Evolutionary conservation across 2,329 filamentous ascomycete species (phyloP).

Genomic region (Mariannaea sp.): DNA sequence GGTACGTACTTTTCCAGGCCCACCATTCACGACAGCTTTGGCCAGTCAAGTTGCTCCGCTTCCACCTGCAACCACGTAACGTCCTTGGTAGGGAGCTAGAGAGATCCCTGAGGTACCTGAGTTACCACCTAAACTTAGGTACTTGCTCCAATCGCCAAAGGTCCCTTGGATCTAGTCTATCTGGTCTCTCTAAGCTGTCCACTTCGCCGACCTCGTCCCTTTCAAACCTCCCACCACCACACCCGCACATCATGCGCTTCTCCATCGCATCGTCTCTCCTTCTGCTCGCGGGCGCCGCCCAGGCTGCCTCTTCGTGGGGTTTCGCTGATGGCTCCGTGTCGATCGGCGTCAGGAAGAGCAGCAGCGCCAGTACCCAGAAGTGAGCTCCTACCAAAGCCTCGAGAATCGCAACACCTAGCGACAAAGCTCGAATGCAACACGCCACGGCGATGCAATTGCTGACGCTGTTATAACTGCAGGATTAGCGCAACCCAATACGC

Average conservation of each 20-base stretch:
- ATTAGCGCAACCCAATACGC: constrained; percentile 65
- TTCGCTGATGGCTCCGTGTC: constrained; percentile 75
- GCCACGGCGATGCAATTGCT: constrained; percentile 24
- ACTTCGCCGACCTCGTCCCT: constrained; percentile 33
- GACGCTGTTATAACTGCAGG: constrained; percentile 46
- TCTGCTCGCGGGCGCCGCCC: constrained; percentile 55
- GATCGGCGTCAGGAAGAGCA: constrained; percentile 67
- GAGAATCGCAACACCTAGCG: not conserved
- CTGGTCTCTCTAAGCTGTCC: constrained; percentile 40
- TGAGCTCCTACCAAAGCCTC: constrained; percentile 46
- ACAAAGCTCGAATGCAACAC: not conserved
- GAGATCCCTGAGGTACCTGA: constrained; percentile 3
- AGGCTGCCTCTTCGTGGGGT: constrained; percentile 67
- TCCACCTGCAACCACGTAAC: constrained; percentile 40
- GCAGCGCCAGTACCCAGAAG: constrained; percentile 68
- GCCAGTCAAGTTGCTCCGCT: constrained; percentile 32
- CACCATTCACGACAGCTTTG: constrained; percentile 25
- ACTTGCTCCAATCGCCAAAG: too few relatives aligned
- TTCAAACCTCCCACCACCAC: constrained; percentile 27
- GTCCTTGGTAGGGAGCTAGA: constrained; percentile 19
- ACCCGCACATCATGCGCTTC: constrained; percentile 44
- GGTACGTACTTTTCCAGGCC: constrained; percentile 12
- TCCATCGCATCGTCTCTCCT: constrained; percentile 47
- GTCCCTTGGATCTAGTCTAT: constrained; percentile 10
- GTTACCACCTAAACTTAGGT: too few relatives aligned